phyloP scores from a whole-genome alignment of 768 basidiomycete species.

The Pulveroboletus ravenelii region DNA sequence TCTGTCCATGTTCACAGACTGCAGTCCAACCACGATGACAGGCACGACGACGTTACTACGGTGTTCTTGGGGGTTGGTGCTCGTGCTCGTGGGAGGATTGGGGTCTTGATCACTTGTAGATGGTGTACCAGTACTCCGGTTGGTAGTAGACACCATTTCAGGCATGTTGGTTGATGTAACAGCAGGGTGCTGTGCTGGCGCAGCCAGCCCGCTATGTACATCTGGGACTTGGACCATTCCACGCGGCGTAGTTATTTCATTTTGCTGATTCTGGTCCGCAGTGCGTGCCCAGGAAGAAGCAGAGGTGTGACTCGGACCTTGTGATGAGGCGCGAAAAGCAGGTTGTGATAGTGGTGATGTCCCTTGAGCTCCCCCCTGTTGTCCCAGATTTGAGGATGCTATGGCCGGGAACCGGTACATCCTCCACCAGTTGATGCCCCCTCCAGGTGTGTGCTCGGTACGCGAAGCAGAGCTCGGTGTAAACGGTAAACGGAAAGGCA shows the following conservation, averaged over 20 bases:
- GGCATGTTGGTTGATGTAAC: constrained; percentile 15
- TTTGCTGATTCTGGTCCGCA: constrained; percentile 16
- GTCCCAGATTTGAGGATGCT: constrained; percentile 31
- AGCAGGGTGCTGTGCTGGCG: constrained; percentile 7
- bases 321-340: constrained; percentile 12
- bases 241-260: constrained; percentile 17
- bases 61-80: constrained; percentile 21
- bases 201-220: constrained; percentile 16
- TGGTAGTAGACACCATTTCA: constrained; percentile 11
- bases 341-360: constrained; percentile 25
- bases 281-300: constrained; percentile 15
- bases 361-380: constrained; percentile 15
- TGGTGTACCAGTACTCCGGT: constrained; percentile 4
- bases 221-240: constrained; percentile 10
- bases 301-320: constrained; percentile 20
- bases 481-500: constrained; percentile 31
- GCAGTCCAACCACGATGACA: constrained; percentile 79
- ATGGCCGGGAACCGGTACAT: constrained; percentile 79
- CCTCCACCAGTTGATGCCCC: constrained; percentile 75
- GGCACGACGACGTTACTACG: constrained; percentile 57
- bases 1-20: constrained; percentile 57
- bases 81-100: constrained; percentile 12
- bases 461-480: constrained; percentile 29
- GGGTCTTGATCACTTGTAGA: constrained; percentile 13
- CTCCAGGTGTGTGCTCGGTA: constrained; percentile 37